phyloP scores from a whole-genome alignment of 2,329 filamentous ascomycete genomes.

The Pleochaeta shiraiana region DNA sequence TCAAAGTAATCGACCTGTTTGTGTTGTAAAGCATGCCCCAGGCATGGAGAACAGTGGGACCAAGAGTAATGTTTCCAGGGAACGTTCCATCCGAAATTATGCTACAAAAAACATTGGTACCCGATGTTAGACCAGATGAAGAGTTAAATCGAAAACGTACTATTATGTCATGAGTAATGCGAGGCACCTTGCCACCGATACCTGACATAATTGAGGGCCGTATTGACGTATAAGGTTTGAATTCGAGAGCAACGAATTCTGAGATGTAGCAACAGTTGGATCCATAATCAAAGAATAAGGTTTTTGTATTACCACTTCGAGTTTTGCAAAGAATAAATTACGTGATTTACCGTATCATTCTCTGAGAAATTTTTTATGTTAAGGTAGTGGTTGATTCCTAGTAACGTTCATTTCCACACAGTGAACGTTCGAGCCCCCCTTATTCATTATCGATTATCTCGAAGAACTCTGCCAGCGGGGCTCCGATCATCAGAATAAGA shows the following conservation, averaged over 20 bases:
- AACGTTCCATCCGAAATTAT: background rate
- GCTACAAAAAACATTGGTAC: background rate
- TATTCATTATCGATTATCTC: background rate
- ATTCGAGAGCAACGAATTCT: background rate
- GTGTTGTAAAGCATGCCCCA: background rate
- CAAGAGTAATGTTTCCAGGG: background rate
- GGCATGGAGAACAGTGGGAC: background rate
- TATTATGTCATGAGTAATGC: background rate
- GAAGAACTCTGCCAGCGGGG: background rate
- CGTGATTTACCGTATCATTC: background rate
- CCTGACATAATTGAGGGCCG: background rate
- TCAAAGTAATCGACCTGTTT: background rate
- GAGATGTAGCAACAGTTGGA: background rate
- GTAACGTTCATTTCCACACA: background rate
- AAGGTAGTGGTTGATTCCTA: background rate
- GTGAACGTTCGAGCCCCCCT: background rate
- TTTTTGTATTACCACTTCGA: background rate
- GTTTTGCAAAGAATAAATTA: background rate
- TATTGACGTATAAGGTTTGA: background rate
- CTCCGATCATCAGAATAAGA: background rate
- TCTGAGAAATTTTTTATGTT: background rate
- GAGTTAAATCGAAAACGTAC: background rate
- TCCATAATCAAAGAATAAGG: background rate
- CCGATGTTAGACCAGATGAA: background rate
- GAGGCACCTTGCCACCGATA: background rate